Percentiles rank a stretch among this genome's conserved stretches.
phyloP scores from a whole-genome alignment of 768 basidiomycete species.

The Chalciporus chontae region DNA sequence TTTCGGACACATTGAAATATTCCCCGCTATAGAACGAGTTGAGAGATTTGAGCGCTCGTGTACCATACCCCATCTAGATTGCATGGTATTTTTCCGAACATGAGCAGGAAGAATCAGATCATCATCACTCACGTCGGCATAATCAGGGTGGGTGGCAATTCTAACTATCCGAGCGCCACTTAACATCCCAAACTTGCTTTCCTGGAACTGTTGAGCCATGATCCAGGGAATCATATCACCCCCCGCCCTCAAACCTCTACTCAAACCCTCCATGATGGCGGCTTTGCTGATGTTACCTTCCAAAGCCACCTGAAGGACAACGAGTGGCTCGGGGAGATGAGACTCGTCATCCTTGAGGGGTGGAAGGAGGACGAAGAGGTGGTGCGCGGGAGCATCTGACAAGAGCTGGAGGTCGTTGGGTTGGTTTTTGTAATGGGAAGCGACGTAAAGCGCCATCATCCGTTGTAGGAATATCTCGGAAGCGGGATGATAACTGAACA shows the following conservation, averaged over 20 bases:
- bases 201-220: constrained; percentile 92
- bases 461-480: constrained; percentile 97
- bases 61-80: constrained; percentile 94
- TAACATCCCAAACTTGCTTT: constrained; percentile 86
- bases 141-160: constrained; percentile 95
- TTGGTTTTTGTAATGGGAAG: constrained; percentile 98
- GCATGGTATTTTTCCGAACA: not conserved
- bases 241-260: constrained; percentile 78
- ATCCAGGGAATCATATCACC: constrained; percentile 99
- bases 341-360: constrained; percentile 88
- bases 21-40: constrained; percentile 94
- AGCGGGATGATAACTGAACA: constrained; percentile 96
- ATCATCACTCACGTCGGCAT: constrained; percentile 66
- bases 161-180: constrained; percentile 91
- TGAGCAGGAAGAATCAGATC: not conserved
- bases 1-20: constrained; percentile 82
- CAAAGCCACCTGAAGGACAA: constrained; percentile 92
- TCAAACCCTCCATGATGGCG: constrained; percentile 80
- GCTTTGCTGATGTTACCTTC: constrained; percentile 90
- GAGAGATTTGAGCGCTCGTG: constrained; percentile 79
- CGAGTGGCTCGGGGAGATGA: constrained; percentile 91
- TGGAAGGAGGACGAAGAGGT: constrained; percentile 92
- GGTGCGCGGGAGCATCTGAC: constrained; percentile 95
- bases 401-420: constrained; percentile 98
- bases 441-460: constrained; percentile 98